These are phyloP conservation scores for Russula sp. DNA, from an alignment of 768 basidiomycete species.

Conservation along the genomic window DNA sequence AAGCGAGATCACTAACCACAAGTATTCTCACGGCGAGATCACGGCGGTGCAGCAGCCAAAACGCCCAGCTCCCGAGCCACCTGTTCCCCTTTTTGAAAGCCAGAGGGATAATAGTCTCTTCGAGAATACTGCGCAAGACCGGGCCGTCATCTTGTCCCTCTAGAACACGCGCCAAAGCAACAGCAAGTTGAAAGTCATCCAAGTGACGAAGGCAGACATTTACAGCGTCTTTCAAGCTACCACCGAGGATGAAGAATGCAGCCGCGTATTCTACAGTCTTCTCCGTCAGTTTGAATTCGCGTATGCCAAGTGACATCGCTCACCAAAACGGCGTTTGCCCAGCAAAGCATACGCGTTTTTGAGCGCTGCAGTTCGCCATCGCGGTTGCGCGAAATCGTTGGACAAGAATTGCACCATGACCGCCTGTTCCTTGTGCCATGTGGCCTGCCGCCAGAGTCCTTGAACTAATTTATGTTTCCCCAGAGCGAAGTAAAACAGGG, in stretches of 20 bases:
- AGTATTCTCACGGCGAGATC: constrained; percentile 89
- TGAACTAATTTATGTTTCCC: constrained; percentile 89
- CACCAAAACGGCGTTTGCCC: constrained; percentile 87
- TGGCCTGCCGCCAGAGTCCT: constrained; percentile 92
- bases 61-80: constrained; percentile 93
- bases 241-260: constrained; percentile 92
- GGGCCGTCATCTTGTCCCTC: constrained; percentile 82
- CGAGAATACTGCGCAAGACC: constrained; percentile 61
- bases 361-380: constrained; percentile 88
- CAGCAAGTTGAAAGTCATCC: constrained; percentile 82
- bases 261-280: constrained; percentile 81
- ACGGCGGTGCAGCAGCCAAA: constrained; percentile 84
- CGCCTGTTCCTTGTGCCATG: constrained; percentile 85
- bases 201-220: constrained; percentile 85
- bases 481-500: constrained; percentile 90
- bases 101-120: constrained; percentile 67
- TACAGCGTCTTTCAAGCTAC: constrained; percentile 83
- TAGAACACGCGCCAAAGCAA: constrained; percentile 77
- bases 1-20: constrained; percentile 46
- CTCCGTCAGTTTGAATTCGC: background rate
- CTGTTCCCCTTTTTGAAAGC: constrained; percentile 86
- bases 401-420: constrained; percentile 87
- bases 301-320: constrained; percentile 25
- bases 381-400: constrained; percentile 77
- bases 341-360: constrained; percentile 95